Evolutionary conservation across 2,329 filamentous ascomycete species (phyloP).

Genomic region (Lachnellula subtilissima): DNA sequence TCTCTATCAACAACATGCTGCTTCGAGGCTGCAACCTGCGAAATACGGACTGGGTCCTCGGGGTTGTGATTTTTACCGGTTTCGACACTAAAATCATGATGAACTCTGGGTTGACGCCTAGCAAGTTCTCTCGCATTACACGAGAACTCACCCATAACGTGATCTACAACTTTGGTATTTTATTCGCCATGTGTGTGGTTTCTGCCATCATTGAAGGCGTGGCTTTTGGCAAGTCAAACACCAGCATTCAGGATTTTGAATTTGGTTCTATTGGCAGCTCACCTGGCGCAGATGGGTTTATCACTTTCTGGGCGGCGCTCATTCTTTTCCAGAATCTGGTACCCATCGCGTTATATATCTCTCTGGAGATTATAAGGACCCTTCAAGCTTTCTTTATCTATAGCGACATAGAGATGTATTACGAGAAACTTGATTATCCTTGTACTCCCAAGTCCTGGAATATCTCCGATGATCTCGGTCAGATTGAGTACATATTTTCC

Average conservation of each 20-base stretch:
- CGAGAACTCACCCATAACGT: conserved; percentile 97
- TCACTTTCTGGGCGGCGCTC: conserved; percentile 92
- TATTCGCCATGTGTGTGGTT: conserved; percentile 84
- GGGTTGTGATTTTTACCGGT: conserved; percentile 89
- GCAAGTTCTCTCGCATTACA: conserved; percentile 85
- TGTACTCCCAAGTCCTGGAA: conserved; percentile 99
- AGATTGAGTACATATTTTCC: conserved; percentile 98
- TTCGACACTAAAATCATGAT: conserved; percentile 99
- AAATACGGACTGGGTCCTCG: conserved; percentile 94
- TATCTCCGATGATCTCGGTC: conserved; percentile 94
- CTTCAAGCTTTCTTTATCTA: conserved; percentile 96
- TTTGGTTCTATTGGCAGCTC: conserved; percentile 74
- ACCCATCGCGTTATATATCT: conserved; percentile 96
- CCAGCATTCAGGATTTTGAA: conserved; percentile 78
- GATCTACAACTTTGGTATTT: conserved; percentile 88
- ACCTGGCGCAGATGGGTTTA: conserved; percentile 77
- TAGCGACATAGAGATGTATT: conserved; percentile 94
- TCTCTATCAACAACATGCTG: conserved; percentile 91
- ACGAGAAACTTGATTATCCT: conserved; percentile 86
- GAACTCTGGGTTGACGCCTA: conserved; percentile 92
- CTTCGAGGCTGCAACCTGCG: conserved; percentile 88
- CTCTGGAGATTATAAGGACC: conserved; percentile 89
- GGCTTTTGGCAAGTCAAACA: conserved; percentile 69
- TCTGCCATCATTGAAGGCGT: conserved; percentile 80
- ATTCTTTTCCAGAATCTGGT: conserved; percentile 99